These are phyloP conservation scores for Onygenales sp. DNA, from an alignment of 2,329 filamentous ascomycete species.

Conservation along the genomic window DNA sequence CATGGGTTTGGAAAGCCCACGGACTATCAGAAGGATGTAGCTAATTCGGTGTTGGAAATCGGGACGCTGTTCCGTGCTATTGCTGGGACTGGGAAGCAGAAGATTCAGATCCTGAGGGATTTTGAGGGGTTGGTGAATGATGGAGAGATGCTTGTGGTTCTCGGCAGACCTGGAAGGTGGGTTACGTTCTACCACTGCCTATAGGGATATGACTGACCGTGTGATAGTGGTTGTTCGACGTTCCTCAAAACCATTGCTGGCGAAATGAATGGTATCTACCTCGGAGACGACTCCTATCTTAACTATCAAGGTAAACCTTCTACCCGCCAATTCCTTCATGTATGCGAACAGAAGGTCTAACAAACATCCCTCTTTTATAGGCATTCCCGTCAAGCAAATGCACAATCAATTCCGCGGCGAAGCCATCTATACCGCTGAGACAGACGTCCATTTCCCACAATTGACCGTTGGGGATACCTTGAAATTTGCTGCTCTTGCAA, in stretches of 20 bases:
- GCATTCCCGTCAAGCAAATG: slow-evolving; percentile 9
- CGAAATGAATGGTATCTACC: slow-evolving; percentile 68
- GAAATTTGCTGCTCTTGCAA: slow-evolving; percentile 73
- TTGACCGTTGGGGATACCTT: slow-evolving; percentile 83
- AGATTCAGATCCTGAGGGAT: slow-evolving; percentile 51
- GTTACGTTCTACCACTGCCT: neutral
- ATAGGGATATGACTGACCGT: neutral
- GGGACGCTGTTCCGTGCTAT: slow-evolving; percentile 16
- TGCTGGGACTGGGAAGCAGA: slow-evolving; percentile 20
- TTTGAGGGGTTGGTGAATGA: slow-evolving; percentile 55
- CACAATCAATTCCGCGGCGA: slow-evolving; percentile 64
- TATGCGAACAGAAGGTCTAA: neutral
- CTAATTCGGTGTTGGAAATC: slow-evolving; percentile 30
- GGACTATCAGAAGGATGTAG: slow-evolving; percentile 36
- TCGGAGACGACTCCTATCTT: slow-evolving; percentile 61
- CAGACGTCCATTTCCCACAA: slow-evolving; percentile 77
- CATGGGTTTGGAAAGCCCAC: slow-evolving; percentile 29
- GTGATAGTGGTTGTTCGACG: slow-evolving; percentile 56
- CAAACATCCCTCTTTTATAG: neutral
- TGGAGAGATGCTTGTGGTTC: slow-evolving; percentile 49
- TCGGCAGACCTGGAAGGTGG: slow-evolving; percentile 39
- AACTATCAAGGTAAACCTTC: slow-evolving; percentile 57
- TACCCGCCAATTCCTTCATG: neutral
- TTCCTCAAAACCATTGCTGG: slow-evolving; percentile 76
- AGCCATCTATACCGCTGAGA: slow-evolving; percentile 77